phyloP scores from a whole-genome alignment of 2,329 filamentous ascomycete genomes.

The Phoma sp. region DNA sequence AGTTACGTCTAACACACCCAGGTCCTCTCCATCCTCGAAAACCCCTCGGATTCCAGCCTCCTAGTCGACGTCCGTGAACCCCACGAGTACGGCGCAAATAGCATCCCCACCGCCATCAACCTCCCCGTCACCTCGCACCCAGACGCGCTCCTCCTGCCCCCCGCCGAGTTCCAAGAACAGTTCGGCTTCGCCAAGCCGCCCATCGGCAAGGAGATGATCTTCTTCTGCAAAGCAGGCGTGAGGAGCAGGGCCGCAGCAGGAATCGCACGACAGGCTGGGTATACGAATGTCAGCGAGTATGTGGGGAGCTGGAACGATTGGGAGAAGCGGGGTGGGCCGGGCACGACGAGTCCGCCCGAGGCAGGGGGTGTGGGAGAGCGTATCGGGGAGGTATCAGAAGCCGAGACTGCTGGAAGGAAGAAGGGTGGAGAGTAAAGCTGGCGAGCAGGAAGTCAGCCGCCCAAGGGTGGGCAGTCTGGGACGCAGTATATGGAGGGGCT shows the following conservation, averaged over 20 bases:
- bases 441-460: slow-evolving; percentile 16
- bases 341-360: slow-evolving; percentile 29
- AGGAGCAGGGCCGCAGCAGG: slow-evolving; percentile 78
- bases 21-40: slow-evolving; percentile 46
- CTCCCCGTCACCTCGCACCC: slow-evolving; percentile 79
- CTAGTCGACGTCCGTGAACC: slow-evolving; percentile 74
- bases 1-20: slow-evolving; percentile 14
- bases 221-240: slow-evolving; percentile 94
- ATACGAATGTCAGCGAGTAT: slow-evolving; percentile 75
- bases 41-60: slow-evolving; percentile 39
- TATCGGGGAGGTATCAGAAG: slow-evolving; percentile 23
- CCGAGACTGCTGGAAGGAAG: slow-evolving; percentile 17
- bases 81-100: slow-evolving; percentile 66
- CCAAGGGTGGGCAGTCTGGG: slow-evolving; percentile 17
- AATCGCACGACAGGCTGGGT: slow-evolving; percentile 80
- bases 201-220: slow-evolving; percentile 57
- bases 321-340: slow-evolving; percentile 72
- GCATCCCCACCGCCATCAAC: slow-evolving; percentile 82
- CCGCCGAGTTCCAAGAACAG: slow-evolving; percentile 81
- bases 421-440: slow-evolving; percentile 27
- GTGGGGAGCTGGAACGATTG: slow-evolving; percentile 84
- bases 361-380: slow-evolving; percentile 30
- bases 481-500: slow-evolving; percentile 5
- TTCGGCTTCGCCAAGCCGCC: slow-evolving; percentile 69
- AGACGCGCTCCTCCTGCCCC: slow-evolving; percentile 78